These are phyloP conservation scores for Naganishia randhawae DNA, from an alignment of 768 basidiomycete genomes.

Conservation along the genomic window DNA sequence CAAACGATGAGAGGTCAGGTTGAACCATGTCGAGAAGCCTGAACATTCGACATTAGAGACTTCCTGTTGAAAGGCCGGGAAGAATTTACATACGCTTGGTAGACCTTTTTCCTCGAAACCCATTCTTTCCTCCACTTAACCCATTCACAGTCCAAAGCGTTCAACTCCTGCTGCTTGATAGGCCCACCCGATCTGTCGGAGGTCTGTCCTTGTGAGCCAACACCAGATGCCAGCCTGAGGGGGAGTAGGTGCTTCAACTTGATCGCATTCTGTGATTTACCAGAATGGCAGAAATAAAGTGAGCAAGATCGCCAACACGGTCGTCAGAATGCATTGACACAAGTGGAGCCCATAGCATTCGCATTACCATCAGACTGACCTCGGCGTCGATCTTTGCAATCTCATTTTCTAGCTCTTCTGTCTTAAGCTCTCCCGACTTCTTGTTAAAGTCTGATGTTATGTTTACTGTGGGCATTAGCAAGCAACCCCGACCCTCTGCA, in stretches of 20 bases:
- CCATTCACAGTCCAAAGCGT: constrained; percentile 70
- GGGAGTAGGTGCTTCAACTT: constrained; percentile 35
- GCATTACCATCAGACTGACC: constrained; percentile 53
- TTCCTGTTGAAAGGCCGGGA: too few relatives aligned
- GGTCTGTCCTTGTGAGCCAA: neutral
- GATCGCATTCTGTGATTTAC: constrained; percentile 35
- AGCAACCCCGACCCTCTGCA: too few relatives aligned
- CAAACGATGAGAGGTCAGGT: constrained; percentile 65
- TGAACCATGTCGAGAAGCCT: constrained; percentile 74
- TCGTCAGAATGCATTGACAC: neutral
- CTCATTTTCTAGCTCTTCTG: constrained; percentile 61
- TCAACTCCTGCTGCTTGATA: constrained; percentile 67
- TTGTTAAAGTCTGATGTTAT: constrained; percentile 59
- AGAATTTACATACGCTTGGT: constrained; percentile 60
- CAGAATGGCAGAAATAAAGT: constrained; percentile 28
- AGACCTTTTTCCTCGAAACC: constrained; percentile 70
- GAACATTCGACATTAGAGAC: constrained; percentile 24
- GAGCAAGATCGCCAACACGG: constrained; percentile 12
- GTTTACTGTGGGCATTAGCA: constrained; percentile 54
- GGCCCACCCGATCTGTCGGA: constrained; percentile 30
- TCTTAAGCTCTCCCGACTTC: constrained; percentile 65
- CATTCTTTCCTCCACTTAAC: constrained; percentile 75
- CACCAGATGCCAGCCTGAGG: constrained; percentile 29
- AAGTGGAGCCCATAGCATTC: too few relatives aligned
- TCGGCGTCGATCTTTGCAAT: constrained; percentile 57